Conservation (phyloP, 495 filamentous ascomycete species). For the Penicillium canariense region DNA sequence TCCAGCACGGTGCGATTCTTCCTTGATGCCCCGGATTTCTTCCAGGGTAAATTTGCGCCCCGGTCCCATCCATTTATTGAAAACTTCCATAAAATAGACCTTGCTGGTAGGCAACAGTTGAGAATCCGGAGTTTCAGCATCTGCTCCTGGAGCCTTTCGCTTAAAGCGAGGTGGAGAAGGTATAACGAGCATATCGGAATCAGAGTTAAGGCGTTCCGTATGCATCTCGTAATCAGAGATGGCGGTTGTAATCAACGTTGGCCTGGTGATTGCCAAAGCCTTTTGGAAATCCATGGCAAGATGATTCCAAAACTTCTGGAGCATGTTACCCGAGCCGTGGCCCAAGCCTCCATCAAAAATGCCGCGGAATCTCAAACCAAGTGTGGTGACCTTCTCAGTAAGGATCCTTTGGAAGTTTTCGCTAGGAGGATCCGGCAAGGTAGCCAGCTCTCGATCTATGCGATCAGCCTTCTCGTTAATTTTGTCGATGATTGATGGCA, state of each 20-base stretch:
- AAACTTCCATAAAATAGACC: constrained; percentile 17
- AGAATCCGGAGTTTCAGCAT: neutral
- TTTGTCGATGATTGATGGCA: constrained; percentile 58
- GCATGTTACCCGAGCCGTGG: constrained; percentile 17
- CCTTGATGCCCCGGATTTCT: constrained; percentile 34
- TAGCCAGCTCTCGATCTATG: constrained; percentile 47
- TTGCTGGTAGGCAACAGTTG: neutral
- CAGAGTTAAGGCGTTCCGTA: constrained; percentile 18
- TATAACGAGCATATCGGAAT: constrained; percentile 24
- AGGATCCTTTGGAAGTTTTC: constrained; percentile 38
- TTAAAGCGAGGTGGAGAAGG: constrained; percentile 8
- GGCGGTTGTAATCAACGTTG: constrained; percentile 19
- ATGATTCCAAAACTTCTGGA: constrained; percentile 39
- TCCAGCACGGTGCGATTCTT: constrained; percentile 36
- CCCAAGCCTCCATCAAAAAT: constrained; percentile 37
- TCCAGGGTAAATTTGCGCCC: constrained; percentile 28
- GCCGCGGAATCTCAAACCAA: constrained; percentile 30
- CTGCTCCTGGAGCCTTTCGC: constrained; percentile 14
- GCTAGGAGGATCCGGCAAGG: constrained; percentile 55
- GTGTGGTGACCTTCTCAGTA: constrained; percentile 30
- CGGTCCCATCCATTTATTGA: constrained; percentile 13
- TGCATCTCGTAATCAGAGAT: constrained; percentile 5
- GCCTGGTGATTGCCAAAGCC: constrained; percentile 33
- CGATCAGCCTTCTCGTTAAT: constrained; percentile 48
- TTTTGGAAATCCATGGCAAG: constrained; percentile 37